Evolutionary conservation across 306 rosid species (phyloP), one percentile per base, ranked within the genome.

Genomic region (Dalbergia cultrata): DNA sequence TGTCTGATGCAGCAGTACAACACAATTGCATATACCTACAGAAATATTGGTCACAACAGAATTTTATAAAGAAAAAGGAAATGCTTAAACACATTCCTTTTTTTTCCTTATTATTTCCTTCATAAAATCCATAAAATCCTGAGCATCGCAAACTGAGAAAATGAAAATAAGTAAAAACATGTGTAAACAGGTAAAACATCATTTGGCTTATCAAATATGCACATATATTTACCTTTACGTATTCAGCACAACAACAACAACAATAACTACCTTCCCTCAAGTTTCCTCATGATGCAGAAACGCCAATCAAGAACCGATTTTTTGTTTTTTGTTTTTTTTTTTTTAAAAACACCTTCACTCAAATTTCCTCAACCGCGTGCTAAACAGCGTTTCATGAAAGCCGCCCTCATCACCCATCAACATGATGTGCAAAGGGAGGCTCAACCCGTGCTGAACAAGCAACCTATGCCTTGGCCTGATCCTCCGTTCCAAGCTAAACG

Each of bases 401-500:
- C 84, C 92, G 3, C 95, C 97, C 34, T 95, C 95, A 79, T 97
- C 89, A 72, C 76, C 53, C 79, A 56, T 78, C 82, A 93, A 75
- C 97, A 92, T 95, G 1, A 58, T 84, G 12, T 84, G 63, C 88
- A 91, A 87, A 9, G 94, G 82, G 61, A 91, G 88, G 0, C 80
- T 72, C 43, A 90, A 66, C 0, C 97, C 88, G 37, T 83, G 82
- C 81, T 74, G 82, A 13, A 70, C 74, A 39, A 95, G 71, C 33
- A 81, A 56, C 57, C 76, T 82, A n/a, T 89, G 90, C 31, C 98
- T 67, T 0, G 90, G 90, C 85, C 81, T 87, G 60, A 92, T 95
- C 90, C 87, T 92, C 49, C 81, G 71, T 80, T 92, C 95, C 90
- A 95, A 81, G 76, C 97, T 92, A 87, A 90, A 95, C 13, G 90